A percentile compares a stretch with the other conserved stretches of the same genome.
Evolutionary conservation across 2,329 filamentous ascomycete species (phyloP).

Genomic region (Ascochyta koolunga): DNA sequence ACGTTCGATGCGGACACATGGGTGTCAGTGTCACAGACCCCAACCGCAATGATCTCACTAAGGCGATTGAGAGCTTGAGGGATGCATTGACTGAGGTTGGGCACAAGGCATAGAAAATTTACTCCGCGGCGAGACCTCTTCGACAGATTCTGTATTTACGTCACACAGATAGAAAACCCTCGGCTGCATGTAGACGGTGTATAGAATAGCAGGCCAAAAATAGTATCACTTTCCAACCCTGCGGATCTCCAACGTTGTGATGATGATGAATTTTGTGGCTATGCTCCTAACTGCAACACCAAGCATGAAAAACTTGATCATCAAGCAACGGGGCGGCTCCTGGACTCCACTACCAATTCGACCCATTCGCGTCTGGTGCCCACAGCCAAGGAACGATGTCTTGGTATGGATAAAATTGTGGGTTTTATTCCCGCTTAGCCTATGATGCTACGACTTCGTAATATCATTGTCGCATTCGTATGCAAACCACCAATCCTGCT

Average conservation of each 20-base stretch:
- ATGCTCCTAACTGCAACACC: not conserved
- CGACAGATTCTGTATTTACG: not conserved
- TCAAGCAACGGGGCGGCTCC: not conserved
- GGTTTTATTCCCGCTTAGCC: constrained; percentile 12
- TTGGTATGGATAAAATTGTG: constrained; percentile 6
- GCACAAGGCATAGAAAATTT: constrained; percentile 52
- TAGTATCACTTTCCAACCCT: not conserved
- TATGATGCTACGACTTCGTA: constrained; percentile 5
- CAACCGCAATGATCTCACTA: constrained; percentile 79
- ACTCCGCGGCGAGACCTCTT: not conserved
- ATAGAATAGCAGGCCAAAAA: not conserved
- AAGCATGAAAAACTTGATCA: not conserved
- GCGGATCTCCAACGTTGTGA: not conserved
- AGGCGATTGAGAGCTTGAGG: constrained; percentile 79
- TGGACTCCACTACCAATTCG: not conserved
- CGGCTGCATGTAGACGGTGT: constrained; percentile 1
- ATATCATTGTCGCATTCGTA: not conserved
- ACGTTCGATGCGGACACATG: constrained; percentile 98
- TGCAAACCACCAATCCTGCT: not conserved
- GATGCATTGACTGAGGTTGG: constrained; percentile 77
- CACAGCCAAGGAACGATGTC: constrained; percentile 8
- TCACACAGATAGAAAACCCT: not conserved
- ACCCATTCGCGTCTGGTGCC: not conserved
- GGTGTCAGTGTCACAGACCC: constrained; percentile 89
- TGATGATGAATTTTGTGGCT: constrained; percentile 3